Base-by-base conservation (phyloP, 2,329 filamentous ascomycete species). In the Pseudocercospora fuligena region DNA sequence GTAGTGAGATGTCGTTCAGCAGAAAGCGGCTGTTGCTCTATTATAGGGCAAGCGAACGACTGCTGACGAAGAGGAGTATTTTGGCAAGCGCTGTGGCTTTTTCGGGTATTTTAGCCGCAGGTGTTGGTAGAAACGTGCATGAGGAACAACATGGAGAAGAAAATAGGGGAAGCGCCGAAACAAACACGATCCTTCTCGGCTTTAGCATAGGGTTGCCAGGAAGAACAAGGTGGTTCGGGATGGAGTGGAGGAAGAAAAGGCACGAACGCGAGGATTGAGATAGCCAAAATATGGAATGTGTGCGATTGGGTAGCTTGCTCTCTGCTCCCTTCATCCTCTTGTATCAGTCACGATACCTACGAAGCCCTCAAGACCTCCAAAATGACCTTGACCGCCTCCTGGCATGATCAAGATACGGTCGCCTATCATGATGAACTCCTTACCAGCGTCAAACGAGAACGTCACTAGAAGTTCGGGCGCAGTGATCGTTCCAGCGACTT, bases 381-480 rank as follows among this genome's bases (percentile, higher is more conserved):
- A 81, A 1, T 83, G 77, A 0, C 83, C 89, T 61, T 87, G 87
- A 51, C 88, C 88, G 16, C 89, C 89, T 2, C 90, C 90, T 69
- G 92, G 90, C 77, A 93, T 84, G 11, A 94, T 82, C 56, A 94
- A 82, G 27, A 93, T 87, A 67, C 86, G 87, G 46, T 89, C 89
- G 2, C 89, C 91, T 59, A 90, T 77, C 77, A 93, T 89, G 60
- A 93, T 86, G 86, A 90, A 94, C 77, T 94, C 91, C 61, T 88
- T 85, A 43, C 85, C 88, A 7, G 87, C 87, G 23, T 92, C 81
- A 58, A 94, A 85, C 71, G 92, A 89, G 65, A 94, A 83, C 1
- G 85, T 86, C 46, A 93, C 86, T 60, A 90, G 76, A 19, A 82
- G 78, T 12, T 72, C 65, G 16, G 69, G 40, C 7, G 74, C 71